Conservation (phyloP, 495 filamentous ascomycete genomes). For the Lophium mytilinum region DNA sequence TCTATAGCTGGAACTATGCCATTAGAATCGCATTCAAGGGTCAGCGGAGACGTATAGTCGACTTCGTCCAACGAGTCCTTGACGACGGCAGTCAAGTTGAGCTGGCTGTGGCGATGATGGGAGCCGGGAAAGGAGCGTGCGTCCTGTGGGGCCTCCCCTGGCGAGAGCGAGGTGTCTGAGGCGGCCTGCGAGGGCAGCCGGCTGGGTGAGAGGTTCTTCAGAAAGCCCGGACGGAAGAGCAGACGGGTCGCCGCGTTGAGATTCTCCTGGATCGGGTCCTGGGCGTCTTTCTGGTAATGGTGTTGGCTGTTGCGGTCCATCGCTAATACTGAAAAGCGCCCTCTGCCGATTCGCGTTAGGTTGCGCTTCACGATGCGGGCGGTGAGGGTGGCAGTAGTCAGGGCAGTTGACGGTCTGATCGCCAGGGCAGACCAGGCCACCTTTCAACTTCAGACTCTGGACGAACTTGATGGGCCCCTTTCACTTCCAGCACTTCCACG, state of each 20-base stretch:
- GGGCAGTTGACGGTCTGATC: not conserved
- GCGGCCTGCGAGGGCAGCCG: conserved; percentile 24
- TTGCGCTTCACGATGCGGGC: conserved; percentile 2
- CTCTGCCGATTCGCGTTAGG: conserved; percentile 8
- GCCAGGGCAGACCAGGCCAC: not conserved
- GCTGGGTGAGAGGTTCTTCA: conserved; percentile 16
- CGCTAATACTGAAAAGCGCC: not conserved
- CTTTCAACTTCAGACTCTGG: not conserved
- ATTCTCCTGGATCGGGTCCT: conserved; percentile 19
- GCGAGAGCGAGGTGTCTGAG: conserved; percentile 17
- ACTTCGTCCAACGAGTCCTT: conserved; percentile 9
- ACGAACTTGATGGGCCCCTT: not conserved
- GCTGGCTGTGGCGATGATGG: conserved; percentile 10
- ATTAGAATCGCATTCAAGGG: conserved; percentile 7
- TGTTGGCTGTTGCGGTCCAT: conserved; percentile 8
- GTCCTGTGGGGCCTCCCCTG: conserved; percentile 7
- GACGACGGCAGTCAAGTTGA: conserved; percentile 4
- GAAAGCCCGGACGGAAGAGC: conserved; percentile 14
- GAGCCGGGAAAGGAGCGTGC: not conserved
- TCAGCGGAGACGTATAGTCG: conserved; percentile 10
- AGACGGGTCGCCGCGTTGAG: conserved; percentile 14
- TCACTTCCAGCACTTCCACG: not conserved
- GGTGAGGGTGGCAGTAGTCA: not conserved
- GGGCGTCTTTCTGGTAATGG: not conserved
- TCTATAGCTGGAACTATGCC: conserved; percentile 5